Evolutionary conservation across 148 eudicot species (phyloP), one percentile per base, ranked within the genome.

Genomic region (Camellia sinensis): DNA sequence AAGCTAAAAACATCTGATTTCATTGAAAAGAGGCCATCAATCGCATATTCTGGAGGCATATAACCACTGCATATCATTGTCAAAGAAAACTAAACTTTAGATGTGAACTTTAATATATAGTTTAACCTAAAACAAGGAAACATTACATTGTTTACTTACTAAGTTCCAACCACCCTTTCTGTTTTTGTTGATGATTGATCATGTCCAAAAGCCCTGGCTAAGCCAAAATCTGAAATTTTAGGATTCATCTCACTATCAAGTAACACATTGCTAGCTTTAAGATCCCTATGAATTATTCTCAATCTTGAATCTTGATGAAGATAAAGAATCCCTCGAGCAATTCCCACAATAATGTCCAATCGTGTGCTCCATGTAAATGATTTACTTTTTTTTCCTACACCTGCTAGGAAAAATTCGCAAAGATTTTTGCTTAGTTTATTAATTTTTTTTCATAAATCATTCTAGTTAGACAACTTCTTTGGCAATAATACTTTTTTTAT

Each of bases 1-100:
- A 73, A 73, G n/a, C 76, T 73, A 73, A 73, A 73, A 17, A 54
- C 10, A 54, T 73, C 63, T 73, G 63, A 54, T 54, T 73, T 73
- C 3, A 7, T 73, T 13, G 91, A 87, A 67, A 87, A 89, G 10
- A 73, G 59, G 3, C 86, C 88, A 53, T 83, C 84, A 59, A 68
- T 12, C 15, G 76, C 76, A 29, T 73, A 73, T 37, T 73, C 76
- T 6, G 63, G 63, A 73, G 63, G 18, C 76, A 73, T 73, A 3
- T 85, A 88, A 1, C 89, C 91, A 77, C 88, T 89, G 73, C 68
- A 81, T 29, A 45, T 62, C 12, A 53, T 52, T 52, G 14, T 4
- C 13, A 52, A 37, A 22, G 57, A 53, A 21, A 54, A 54, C 53
- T 0, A 45, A 64, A 61, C 64, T 61, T 29, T 21, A 64, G 37